Conservation (phyloP, 164 flowering plant genomes). For the Dillenia turbinata region DNA sequence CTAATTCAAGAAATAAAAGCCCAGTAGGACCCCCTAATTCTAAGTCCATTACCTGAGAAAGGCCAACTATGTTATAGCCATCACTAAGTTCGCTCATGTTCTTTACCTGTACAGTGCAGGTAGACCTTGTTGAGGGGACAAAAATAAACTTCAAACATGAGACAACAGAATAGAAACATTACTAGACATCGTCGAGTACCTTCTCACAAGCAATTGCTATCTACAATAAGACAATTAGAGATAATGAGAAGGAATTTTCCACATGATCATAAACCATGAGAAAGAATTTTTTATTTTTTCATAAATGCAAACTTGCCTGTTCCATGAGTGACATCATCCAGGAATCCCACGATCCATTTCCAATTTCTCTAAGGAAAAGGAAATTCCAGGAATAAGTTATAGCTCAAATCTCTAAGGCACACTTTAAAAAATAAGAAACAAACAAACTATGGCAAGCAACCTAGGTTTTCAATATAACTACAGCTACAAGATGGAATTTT, state of each 20-base stretch:
- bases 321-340: constrained; percentile 79
- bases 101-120: constrained; percentile 59
- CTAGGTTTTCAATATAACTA: no score
- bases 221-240: constrained; percentile 35
- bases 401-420: no score
- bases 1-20: no score
- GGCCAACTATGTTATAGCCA: constrained; percentile 96
- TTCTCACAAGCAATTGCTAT: constrained; percentile 62
- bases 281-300: no score
- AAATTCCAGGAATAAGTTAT: no score
- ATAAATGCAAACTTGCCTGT: constrained; percentile 42
- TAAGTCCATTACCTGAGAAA: constrained; percentile 69
- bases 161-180: background rate
- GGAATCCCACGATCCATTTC: constrained; percentile 90
- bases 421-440: no score
- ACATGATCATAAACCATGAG: background rate
- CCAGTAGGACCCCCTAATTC: no score
- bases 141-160: background rate
- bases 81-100: constrained; percentile 62
- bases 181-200: constrained; percentile 38
- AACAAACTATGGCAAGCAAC: no score
- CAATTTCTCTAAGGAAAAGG: constrained; percentile 57
- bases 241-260: constrained; percentile 1
- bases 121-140: constrained; percentile 9
- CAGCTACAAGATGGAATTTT: no score